Percentiles rank a stretch among this genome's conserved stretches.
These are phyloP conservation scores for Dicorynia guianensis DNA, from an alignment of 306 rosid genomes.

Conservation along the genomic window DNA sequence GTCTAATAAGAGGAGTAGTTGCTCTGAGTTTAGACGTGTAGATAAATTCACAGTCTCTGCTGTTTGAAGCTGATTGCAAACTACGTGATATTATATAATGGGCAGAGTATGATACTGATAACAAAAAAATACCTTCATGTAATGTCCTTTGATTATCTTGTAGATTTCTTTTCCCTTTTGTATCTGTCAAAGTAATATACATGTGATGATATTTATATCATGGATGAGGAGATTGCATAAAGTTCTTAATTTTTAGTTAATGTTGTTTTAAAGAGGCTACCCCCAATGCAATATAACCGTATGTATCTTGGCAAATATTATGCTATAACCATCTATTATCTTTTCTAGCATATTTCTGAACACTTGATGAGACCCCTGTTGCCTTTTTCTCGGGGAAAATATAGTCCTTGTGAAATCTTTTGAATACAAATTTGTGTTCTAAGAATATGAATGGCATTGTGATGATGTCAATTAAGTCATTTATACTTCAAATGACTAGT, in stretches of 20 bases:
- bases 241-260: background rate
- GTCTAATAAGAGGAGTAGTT: background rate
- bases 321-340: conserved; percentile 15
- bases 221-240: conserved; percentile 7
- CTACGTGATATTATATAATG: too few relatives aligned
- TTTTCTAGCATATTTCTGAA: background rate
- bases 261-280: background rate
- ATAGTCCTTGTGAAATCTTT: conserved; percentile 1
- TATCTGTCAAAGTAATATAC: background rate
- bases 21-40: conserved; percentile 4
- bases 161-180: background rate
- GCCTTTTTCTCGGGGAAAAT: conserved; percentile 11
- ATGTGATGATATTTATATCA: background rate
- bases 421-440: conserved; percentile 2
- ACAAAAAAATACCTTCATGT: background rate
- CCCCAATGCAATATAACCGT: conserved; percentile 4
- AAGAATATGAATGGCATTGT: background rate
- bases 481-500: background rate
- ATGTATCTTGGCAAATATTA: background rate
- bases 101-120: background rate
- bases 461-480: conserved; percentile 9
- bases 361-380: conserved; percentile 19
- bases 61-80: background rate
- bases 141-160: background rate
- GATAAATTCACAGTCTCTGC: background rate